These are phyloP conservation scores for Coniochaeta sp. DNA, from an alignment of 2,329 filamentous ascomycete genomes.

Conservation along the genomic window DNA sequence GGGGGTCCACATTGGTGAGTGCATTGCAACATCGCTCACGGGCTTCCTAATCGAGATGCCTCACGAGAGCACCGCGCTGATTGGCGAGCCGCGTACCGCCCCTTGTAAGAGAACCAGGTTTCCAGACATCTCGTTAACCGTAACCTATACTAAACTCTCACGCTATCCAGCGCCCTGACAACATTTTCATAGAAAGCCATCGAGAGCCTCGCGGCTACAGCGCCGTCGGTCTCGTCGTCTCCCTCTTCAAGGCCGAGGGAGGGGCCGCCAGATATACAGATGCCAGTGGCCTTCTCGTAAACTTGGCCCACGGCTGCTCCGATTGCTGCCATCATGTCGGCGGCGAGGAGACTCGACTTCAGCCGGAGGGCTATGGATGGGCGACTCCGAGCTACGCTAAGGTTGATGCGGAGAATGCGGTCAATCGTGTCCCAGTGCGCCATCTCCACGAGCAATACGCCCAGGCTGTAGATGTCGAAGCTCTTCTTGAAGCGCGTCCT, in stretches of 20 bases:
- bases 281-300: slow-evolving; percentile 15
- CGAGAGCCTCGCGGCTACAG: slow-evolving; percentile 30
- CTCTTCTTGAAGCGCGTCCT: slow-evolving; percentile 26
- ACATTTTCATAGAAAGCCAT: slow-evolving; percentile 35
- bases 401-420: slow-evolving; percentile 13
- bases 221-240: slow-evolving; percentile 32
- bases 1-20: not conserved
- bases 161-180: slow-evolving; percentile 31
- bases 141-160: slow-evolving; percentile 27
- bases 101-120: not conserved
- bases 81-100: not conserved
- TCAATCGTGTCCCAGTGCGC: slow-evolving; percentile 19
- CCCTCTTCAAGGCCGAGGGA: slow-evolving; percentile 26
- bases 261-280: slow-evolving; percentile 18
- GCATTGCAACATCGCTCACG: not conserved
- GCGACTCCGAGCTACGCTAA: slow-evolving; percentile 10
- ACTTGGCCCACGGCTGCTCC: slow-evolving; percentile 17
- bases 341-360: slow-evolving; percentile 12
- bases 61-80: not conserved
- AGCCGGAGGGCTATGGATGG: slow-evolving; percentile 16
- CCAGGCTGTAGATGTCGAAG: slow-evolving; percentile 39
- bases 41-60: not conserved
- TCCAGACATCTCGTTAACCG: not conserved
- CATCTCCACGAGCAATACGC: slow-evolving; percentile 42
- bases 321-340: slow-evolving; percentile 13